These are phyloP conservation scores for Cordyceps militaris DNA, from an alignment of 2,329 filamentous ascomycete genomes.

Conservation along the genomic window DNA sequence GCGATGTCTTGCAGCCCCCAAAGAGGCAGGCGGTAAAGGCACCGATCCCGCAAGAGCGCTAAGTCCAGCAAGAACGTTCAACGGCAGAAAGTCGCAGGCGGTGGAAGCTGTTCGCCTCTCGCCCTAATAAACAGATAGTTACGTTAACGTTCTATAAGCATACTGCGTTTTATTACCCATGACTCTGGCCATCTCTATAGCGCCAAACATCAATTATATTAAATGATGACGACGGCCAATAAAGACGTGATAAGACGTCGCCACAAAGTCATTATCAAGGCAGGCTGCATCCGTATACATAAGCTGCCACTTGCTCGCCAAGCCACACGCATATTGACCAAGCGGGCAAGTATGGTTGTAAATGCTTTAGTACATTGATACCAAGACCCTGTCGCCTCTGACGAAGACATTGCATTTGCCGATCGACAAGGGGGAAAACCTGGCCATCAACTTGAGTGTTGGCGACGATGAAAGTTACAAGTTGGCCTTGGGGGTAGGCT, in stretches of 20 bases:
- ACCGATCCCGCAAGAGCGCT: too few relatives aligned
- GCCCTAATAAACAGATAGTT: too few relatives aligned
- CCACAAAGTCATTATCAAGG: background rate
- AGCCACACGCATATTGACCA: background rate
- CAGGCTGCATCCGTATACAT: too few relatives aligned
- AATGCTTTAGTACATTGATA: background rate
- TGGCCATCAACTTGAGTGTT: background rate
- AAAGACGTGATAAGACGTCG: background rate
- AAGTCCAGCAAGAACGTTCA: too few relatives aligned
- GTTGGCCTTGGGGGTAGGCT: background rate
- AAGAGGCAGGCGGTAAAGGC: too few relatives aligned
- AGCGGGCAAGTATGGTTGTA: background rate
- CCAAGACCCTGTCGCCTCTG: background rate
- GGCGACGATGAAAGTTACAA: background rate
- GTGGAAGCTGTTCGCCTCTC: too few relatives aligned
- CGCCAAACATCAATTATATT: too few relatives aligned
- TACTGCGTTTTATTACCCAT: too few relatives aligned
- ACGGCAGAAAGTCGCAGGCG: too few relatives aligned
- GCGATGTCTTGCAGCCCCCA: too few relatives aligned
- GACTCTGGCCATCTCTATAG: too few relatives aligned
- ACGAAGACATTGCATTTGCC: slow-evolving; percentile 2
- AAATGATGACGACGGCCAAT: background rate
- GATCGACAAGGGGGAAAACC: background rate
- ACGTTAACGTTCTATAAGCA: too few relatives aligned
- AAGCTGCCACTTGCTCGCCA: background rate